phyloP scores from a whole-genome alignment of 306 rosid species.

The Benincasa hispida region DNA sequence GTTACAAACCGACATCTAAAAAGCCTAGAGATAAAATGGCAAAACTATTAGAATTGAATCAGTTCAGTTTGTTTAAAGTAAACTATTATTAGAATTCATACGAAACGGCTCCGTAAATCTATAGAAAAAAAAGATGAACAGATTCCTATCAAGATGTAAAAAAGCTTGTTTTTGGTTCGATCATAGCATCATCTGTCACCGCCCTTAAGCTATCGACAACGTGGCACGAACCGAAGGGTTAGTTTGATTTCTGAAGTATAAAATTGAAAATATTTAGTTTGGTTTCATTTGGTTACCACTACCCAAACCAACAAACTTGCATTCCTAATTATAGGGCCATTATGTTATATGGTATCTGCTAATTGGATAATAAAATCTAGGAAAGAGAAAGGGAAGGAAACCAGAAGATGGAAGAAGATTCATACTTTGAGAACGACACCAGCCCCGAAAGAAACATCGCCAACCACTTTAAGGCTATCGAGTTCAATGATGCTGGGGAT shows the following conservation, averaged over 20 bases:
- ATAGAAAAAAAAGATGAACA: too few species aligned
- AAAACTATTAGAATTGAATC: background rate
- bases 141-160: too few species aligned
- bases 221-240: background rate
- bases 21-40: background rate
- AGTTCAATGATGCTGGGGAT: slow-evolving; percentile 87
- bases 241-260: background rate
- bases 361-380: background rate
- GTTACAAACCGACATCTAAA: background rate
- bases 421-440: slow-evolving; percentile 70
- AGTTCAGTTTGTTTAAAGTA: background rate
- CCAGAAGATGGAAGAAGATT: background rate
- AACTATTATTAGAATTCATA: too few species aligned
- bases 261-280: background rate
- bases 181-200: too few species aligned
- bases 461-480: slow-evolving; percentile 79
- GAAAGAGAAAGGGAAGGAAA: background rate
- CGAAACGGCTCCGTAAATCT: too few species aligned
- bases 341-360: background rate
- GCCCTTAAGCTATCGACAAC: too few species aligned
- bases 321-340: background rate
- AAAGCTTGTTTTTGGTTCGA: too few species aligned
- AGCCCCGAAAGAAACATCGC: slow-evolving; percentile 89
- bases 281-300: background rate
- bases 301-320: background rate